These are phyloP conservation scores for Linderina pennispora DNA, from an alignment of 192 early-diverging fungal species.

Conservation along the genomic window DNA sequence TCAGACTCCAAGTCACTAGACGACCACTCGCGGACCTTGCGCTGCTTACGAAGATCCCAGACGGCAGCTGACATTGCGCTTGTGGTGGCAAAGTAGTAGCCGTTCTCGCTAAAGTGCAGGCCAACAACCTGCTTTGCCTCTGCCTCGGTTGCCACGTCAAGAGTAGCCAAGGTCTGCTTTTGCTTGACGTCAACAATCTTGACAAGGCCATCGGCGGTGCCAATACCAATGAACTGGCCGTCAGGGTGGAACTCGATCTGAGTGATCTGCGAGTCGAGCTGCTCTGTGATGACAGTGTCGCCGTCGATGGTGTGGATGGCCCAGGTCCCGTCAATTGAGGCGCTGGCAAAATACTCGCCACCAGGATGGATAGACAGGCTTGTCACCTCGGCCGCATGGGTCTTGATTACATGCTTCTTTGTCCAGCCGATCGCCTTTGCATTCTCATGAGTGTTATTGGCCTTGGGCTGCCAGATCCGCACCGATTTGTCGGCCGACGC, in stretches of 20 bases:
- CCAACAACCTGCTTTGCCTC: constrained; percentile 46
- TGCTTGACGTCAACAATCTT: constrained; percentile 81
- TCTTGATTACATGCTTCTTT: constrained; percentile 49
- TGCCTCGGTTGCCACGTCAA: constrained; percentile 11
- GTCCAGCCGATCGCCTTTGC: constrained; percentile 26
- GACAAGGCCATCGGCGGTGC: constrained; percentile 61
- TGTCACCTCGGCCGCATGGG: constrained; percentile 65
- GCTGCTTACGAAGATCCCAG: constrained; percentile 93
- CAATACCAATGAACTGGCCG: constrained; percentile 79
- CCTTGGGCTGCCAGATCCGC: constrained; percentile 61
- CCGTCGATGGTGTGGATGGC: constrained; percentile 64
- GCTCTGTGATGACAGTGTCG: constrained; percentile 7
- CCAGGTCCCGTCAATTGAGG: constrained; percentile 73
- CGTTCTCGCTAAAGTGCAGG: constrained; percentile 89
- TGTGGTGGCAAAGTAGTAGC: constrained; percentile 83
- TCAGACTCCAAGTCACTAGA: constrained; percentile 6
- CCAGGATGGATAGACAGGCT: constrained; percentile 75
- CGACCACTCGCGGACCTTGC: constrained; percentile 33
- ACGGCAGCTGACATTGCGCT: constrained; percentile 69
- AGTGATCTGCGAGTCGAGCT: constrained; percentile 22
- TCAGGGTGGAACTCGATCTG: constrained; percentile 82
- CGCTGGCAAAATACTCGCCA: constrained; percentile 73
- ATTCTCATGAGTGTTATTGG: constrained; percentile 33
- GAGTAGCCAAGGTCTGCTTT: constrained; percentile 49
- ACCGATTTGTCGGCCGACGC: constrained; percentile 78